Percentiles rank a stretch among this genome's conserved stretches.
These are phyloP conservation scores for Melampsora abietis-canadensis DNA, from an alignment of 1,284 basidiomycete genomes.

Conservation along the genomic window DNA sequence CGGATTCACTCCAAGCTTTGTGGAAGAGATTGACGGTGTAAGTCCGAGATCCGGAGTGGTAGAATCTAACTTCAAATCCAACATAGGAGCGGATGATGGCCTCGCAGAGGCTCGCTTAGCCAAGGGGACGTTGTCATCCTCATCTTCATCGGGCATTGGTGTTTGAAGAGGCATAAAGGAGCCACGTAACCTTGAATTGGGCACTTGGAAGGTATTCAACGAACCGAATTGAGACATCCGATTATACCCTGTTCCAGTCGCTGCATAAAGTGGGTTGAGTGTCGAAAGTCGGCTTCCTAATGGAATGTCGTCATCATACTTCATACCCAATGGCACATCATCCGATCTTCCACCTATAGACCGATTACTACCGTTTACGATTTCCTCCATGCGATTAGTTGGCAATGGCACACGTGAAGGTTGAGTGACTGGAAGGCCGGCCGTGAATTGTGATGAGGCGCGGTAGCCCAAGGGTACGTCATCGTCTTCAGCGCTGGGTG, in stretches of 20 bases:
- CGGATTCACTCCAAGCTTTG: background rate
- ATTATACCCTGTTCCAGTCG: background rate
- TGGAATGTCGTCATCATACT: slow-evolving; percentile 11
- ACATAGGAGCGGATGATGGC: background rate
- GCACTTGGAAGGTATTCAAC: background rate
- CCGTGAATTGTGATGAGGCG: slow-evolving; percentile 8
- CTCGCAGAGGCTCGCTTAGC: slow-evolving; percentile 19
- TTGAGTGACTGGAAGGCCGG: background rate
- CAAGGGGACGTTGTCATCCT: slow-evolving; percentile 35
- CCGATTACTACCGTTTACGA: slow-evolving; percentile 1
- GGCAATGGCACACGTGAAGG: background rate
- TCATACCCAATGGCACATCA: slow-evolving; percentile 21
- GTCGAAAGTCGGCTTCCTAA: slow-evolving; percentile 4
- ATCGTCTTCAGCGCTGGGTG: slow-evolving; percentile 17
- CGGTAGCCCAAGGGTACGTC: slow-evolving; percentile 34
- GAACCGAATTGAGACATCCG: slow-evolving; percentile 1
- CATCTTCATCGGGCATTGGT: slow-evolving; percentile 16
- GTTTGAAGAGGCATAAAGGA: background rate
- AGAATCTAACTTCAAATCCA: background rate
- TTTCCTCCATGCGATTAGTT: background rate
- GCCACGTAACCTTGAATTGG: background rate
- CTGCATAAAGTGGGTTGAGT: slow-evolving; percentile 15
- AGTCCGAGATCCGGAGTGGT: too few relatives aligned
- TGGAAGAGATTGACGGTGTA: background rate
- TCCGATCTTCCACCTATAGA: slow-evolving; percentile 29